Conservation (phyloP, 2,329 filamentous ascomycete genomes). For the Aspergillus quadrilineatus region DNA sequence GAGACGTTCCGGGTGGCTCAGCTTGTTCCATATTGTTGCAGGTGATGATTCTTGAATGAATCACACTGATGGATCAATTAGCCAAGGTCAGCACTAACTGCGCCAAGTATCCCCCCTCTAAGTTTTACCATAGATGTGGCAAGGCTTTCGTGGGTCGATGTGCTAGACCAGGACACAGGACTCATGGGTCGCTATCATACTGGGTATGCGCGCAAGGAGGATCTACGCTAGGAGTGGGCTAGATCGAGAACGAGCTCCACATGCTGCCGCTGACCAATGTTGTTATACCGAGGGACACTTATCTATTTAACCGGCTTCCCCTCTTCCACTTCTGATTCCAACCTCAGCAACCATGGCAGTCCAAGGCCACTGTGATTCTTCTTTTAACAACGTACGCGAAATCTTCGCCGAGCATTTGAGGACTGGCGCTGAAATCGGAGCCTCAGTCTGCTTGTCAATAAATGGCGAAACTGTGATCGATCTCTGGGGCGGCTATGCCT, state of each 20-base stretch:
- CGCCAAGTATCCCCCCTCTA: not conserved
- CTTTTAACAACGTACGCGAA: slow-evolving; percentile 38
- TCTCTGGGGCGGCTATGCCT: slow-evolving; percentile 46
- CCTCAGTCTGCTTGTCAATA: slow-evolving; percentile 45
- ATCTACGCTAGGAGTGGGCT: not conserved
- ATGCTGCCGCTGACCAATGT: not conserved
- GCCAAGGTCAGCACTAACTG: not conserved
- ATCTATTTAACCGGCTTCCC: not conserved
- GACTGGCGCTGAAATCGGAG: slow-evolving; percentile 46
- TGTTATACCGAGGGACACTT: not conserved
- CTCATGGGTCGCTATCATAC: no score
- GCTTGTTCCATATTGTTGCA: not conserved
- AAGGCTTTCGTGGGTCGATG: no score
- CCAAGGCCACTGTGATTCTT: slow-evolving; percentile 39
- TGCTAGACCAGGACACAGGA: no score
- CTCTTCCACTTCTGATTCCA: not conserved
- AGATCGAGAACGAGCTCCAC: not conserved
- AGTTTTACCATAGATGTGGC: not conserved
- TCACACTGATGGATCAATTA: not conserved
- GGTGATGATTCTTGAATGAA: not conserved
- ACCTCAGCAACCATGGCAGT: slow-evolving; percentile 23
- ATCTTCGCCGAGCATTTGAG: slow-evolving; percentile 38
- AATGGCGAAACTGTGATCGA: slow-evolving; percentile 46
- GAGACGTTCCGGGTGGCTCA: no score
- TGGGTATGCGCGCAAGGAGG: no score